These are phyloP conservation scores for Penicillium odoratum DNA, from an alignment of 495 filamentous ascomycete species.

Conservation along the genomic window DNA sequence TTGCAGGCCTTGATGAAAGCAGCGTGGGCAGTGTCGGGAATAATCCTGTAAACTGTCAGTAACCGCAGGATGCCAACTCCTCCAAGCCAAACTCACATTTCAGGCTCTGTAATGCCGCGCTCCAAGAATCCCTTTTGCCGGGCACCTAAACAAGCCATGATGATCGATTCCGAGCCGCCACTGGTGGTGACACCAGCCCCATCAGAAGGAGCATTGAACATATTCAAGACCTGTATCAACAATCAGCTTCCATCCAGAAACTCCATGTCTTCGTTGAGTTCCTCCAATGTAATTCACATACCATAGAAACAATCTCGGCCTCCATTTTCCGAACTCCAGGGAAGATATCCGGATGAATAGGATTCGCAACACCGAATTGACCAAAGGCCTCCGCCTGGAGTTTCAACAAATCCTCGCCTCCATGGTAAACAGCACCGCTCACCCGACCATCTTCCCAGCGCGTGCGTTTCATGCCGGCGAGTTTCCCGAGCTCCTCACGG, in stretches of 20 bases:
- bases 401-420: constrained; percentile 77
- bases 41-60: constrained; percentile 61
- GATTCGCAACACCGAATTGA: constrained; percentile 93
- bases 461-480: constrained; percentile 87
- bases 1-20: constrained; percentile 93
- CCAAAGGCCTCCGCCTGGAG: constrained; percentile 91
- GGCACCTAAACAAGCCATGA: constrained; percentile 89
- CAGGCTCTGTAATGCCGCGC: constrained; percentile 85
- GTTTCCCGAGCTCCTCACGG: constrained; percentile 72
- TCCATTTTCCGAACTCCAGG: constrained; percentile 99
- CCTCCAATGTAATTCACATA: constrained; percentile 24
- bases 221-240: constrained; percentile 58
- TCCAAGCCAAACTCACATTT: constrained; percentile 64
- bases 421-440: constrained; percentile 95
- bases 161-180: constrained; percentile 92
- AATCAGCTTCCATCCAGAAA: constrained; percentile 1
- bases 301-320: constrained; percentile 97
- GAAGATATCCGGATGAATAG: constrained; percentile 98
- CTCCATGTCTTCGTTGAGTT: background rate
- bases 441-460: constrained; percentile 96
- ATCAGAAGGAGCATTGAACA: constrained; percentile 87
- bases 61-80: constrained; percentile 5
- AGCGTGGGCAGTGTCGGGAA: constrained; percentile 91
- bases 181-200: constrained; percentile 88
- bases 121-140: constrained; percentile 85